Percentiles rank a stretch among this genome's conserved stretches.
These are phyloP conservation scores for Casuarina glauca DNA, from an alignment of 306 rosid genomes.

Conservation along the genomic window DNA sequence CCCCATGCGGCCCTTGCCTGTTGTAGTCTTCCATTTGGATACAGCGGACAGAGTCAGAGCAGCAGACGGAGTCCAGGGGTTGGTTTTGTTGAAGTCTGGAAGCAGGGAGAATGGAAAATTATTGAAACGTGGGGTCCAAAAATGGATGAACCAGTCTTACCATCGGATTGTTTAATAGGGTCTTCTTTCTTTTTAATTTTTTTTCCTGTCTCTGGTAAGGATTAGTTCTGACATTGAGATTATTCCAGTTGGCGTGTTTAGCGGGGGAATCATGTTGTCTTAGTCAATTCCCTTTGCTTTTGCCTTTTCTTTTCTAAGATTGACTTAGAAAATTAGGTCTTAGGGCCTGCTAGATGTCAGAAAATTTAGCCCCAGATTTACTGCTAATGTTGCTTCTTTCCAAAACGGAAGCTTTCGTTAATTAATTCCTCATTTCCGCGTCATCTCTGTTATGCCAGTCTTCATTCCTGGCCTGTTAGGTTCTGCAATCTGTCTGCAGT, in stretches of 20 bases:
- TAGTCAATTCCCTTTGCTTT: background rate
- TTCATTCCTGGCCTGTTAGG: too few relatives aligned
- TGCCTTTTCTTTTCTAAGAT: slow-evolving; percentile 1
- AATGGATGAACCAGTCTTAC: background rate
- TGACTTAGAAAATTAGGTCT: slow-evolving; percentile 25
- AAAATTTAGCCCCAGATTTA: background rate
- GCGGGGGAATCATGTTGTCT: slow-evolving; percentile 53
- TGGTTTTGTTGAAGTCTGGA: background rate
- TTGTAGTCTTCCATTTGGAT: slow-evolving; percentile 60
- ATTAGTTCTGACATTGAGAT: slow-evolving; percentile 12
- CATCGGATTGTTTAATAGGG: background rate
- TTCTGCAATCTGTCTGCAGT: background rate
- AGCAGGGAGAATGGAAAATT: background rate
- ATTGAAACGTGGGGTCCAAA: background rate
- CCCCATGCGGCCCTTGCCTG: slow-evolving; percentile 58
- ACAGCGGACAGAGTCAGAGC: slow-evolving; percentile 1
- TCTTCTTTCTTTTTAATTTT: background rate
- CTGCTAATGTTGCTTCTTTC: background rate
- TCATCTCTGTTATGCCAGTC: too few relatives aligned
- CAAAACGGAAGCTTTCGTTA: too few relatives aligned
- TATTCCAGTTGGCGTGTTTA: slow-evolving; percentile 43
- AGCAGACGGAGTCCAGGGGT: background rate
- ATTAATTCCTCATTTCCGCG: background rate
- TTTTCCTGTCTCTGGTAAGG: background rate
- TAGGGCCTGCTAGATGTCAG: background rate